Evolutionary conservation across 148 eudicot species (phyloP), one percentile per base, ranked within the genome.

Genomic region (Diospyros kaki): DNA sequence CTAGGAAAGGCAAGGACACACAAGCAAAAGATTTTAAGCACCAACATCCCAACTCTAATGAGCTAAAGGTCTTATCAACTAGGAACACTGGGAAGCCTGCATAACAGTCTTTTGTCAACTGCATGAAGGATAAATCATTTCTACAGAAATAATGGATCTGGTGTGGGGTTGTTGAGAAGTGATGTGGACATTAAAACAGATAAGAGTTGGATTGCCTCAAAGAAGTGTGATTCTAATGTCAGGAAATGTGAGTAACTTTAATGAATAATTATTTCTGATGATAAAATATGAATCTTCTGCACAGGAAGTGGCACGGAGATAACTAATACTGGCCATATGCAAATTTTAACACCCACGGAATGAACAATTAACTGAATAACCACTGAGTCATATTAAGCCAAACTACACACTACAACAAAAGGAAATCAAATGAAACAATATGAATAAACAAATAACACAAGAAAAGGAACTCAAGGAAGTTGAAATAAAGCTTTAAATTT

Each of bases 261-360:
- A 62, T 62, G 44, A 6, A 2, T 9, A 12, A 62, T 12, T 38
- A 28, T 39, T 62, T 62, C 42, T 62, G 18, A 59, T 18, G 39
- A 18, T 59, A 59, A 59, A 39, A 59, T 59, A 59, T 17, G 6
- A 59, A 59, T 59, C 63, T 59, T 59, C 63, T n/a, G 63, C 63
- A n/a, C 38, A 4, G 39, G 38, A 59, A 59, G 63, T 59, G 38
- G 39, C 38, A 56, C 18, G 39, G 63, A 59, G 8, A 18, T 17
- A 9, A 59, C 12, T 18, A 14, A n/a, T 59, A 58, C 62, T 17
- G 42, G 64, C 40, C 3, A 4, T 4, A 41, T 17, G 64, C 9
- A 60, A 60, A 41, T 60, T 60, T 9, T 17, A 10, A 4, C 18
- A 28, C 64, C 10, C 9, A 18, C 9, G 0, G 41, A 39, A 60